Conservation (phyloP, 2,329 filamentous ascomycete genomes). For the Ascomycota sp. region DNA sequence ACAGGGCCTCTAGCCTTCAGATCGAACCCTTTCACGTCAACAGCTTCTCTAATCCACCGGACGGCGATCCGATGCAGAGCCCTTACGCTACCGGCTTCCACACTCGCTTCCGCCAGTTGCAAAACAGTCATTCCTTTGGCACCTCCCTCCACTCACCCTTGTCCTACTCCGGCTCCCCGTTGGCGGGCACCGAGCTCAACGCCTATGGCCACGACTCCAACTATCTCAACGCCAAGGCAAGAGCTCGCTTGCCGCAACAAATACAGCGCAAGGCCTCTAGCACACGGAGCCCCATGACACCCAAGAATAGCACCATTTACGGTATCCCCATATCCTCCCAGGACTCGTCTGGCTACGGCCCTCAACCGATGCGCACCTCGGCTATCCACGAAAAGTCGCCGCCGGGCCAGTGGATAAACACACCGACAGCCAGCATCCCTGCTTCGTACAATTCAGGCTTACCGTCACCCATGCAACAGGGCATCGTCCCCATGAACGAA, state of each 20-base stretch:
- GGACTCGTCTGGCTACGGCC: constrained; percentile 51
- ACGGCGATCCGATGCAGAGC: constrained; percentile 79
- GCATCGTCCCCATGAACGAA: constrained; percentile 64
- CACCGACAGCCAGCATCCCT: constrained; percentile 54
- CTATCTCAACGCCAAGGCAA: constrained; percentile 41
- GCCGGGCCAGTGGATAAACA: constrained; percentile 80
- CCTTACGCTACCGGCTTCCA: constrained; percentile 68
- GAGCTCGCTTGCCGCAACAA: constrained; percentile 36
- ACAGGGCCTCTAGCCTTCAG: constrained; percentile 36
- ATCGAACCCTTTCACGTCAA: constrained; percentile 52
- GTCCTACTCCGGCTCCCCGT: constrained; percentile 17
- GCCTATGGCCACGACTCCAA: constrained; percentile 28
- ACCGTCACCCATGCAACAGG: constrained; percentile 55
- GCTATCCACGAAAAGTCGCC: constrained; percentile 60
- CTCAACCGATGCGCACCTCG: constrained; percentile 57
- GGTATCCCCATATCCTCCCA: constrained; percentile 46
- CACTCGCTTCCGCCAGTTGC: constrained; percentile 56
- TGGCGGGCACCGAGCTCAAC: constrained; percentile 25
- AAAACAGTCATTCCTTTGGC: constrained; percentile 34
- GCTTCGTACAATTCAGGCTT: constrained; percentile 82
- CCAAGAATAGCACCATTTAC: constrained; percentile 62
- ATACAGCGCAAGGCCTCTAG: constrained; percentile 58
- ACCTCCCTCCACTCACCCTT: constrained; percentile 24
- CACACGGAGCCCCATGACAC: constrained; percentile 62
- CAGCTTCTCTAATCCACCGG: constrained; percentile 77